A percentile compares a stretch with the other conserved stretches of the same genome.
Evolutionary conservation across 2,329 filamentous ascomycete species (phyloP).

Genomic region (Xylaria multiplex): DNA sequence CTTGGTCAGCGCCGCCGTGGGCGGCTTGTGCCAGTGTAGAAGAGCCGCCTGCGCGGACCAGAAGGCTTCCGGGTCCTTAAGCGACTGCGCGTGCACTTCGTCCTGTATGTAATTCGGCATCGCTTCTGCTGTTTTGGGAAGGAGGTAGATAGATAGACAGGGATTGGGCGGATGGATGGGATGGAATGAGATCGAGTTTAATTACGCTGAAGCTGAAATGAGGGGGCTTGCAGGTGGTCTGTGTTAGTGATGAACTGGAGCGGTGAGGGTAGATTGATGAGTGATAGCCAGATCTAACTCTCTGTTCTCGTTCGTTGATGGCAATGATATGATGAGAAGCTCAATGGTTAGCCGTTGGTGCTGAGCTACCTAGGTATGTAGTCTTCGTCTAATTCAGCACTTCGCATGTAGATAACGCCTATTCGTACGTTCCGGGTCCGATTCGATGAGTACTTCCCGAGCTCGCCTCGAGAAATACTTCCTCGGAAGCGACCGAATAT

Average conservation of each 20-base stretch:
- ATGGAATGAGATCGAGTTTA: background rate
- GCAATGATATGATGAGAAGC: background rate
- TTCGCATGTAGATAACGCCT: background rate
- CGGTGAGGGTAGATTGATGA: background rate
- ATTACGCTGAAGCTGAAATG: background rate
- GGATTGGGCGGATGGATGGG: background rate
- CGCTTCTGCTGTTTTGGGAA: background rate
- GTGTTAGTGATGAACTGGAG: slow-evolving; percentile 15
- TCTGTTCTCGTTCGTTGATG: background rate
- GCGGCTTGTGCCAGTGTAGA: slow-evolving; percentile 83
- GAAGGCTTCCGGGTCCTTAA: slow-evolving; percentile 76
- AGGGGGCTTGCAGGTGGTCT: background rate
- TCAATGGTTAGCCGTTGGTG: background rate
- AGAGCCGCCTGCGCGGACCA: slow-evolving; percentile 80
- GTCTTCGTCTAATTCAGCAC: background rate
- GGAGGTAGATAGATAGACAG: background rate
- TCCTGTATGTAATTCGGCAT: slow-evolving; percentile 57
- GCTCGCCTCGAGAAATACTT: background rate
- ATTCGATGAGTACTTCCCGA: background rate
- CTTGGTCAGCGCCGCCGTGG: slow-evolving; percentile 68
- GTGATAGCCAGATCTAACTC: slow-evolving; percentile 5
- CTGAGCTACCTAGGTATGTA: background rate
- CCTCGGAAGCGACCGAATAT: background rate
- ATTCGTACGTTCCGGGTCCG: background rate
- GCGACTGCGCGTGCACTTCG: slow-evolving; percentile 64